Evolutionary conservation across 768 basidiomycete genomes (phyloP).

Genomic region (Tulasnella sp.): DNA sequence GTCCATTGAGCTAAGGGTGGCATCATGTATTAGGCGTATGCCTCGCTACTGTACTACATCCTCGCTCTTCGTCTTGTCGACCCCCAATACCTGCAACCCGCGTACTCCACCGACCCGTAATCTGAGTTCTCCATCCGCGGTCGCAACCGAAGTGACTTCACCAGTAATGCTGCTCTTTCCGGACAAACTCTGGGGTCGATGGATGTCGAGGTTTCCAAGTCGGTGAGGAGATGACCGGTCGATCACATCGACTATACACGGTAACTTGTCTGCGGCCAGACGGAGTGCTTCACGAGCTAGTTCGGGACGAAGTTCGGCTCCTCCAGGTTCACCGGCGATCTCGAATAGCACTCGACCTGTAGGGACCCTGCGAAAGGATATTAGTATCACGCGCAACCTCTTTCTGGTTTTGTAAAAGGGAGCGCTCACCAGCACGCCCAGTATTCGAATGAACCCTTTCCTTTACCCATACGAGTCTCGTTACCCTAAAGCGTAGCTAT

Average conservation of each 20-base stretch:
- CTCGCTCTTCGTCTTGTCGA: neutral
- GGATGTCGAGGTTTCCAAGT: slow-evolving; percentile 65
- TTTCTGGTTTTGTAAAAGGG: neutral
- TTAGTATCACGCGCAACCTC: slow-evolving; percentile 15
- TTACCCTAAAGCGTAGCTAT: slow-evolving; percentile 68
- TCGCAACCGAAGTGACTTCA: neutral
- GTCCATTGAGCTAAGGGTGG: no score
- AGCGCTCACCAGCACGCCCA: slow-evolving; percentile 85
- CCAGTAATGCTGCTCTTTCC: slow-evolving; percentile 26
- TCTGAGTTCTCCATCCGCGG: neutral
- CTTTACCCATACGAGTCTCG: slow-evolving; percentile 99
- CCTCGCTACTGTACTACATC: neutral
- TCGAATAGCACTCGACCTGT: slow-evolving; percentile 92
- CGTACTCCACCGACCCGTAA: neutral
- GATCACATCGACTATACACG: slow-evolving; percentile 87
- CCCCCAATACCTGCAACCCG: neutral
- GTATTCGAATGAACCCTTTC: slow-evolving; percentile 95
- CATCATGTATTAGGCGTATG: neutral
- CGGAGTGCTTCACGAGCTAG: slow-evolving; percentile 93
- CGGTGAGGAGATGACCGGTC: slow-evolving; percentile 68
- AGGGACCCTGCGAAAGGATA: slow-evolving; percentile 60
- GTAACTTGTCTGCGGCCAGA: slow-evolving; percentile 85
- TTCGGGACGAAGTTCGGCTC: slow-evolving; percentile 71
- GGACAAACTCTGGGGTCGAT: slow-evolving; percentile 1
- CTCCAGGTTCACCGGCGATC: slow-evolving; percentile 74